Base-by-base conservation (phyloP, 768 basidiomycete genomes). In the Pleurotus sapidus region DNA sequence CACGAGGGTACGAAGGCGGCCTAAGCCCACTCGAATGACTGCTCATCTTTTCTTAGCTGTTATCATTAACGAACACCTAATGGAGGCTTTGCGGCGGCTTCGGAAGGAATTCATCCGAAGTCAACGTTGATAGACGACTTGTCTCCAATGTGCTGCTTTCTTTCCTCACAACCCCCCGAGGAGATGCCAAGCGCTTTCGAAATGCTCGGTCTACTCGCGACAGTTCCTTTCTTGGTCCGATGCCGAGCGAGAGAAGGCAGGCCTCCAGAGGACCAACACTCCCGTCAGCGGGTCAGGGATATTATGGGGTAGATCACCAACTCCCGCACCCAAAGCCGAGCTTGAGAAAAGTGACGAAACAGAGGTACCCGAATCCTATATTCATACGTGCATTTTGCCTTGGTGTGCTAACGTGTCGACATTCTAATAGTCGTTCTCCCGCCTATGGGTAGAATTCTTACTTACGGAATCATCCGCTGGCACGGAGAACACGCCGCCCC, bases 381-480 rank as follows among this genome's bases (percentile, higher is more conserved):
- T 48, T 46, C 27, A 20, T 25, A 42, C 34, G 34, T 30, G 25
- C 47, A 61, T 61, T 58, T 34, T 38, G 17, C 48, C 5, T 38
- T 23, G 25, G 30, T 34, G 4, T 11, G 30, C 30, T 34, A 34
- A 34, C 11, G 3, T 34, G 17, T 38, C 46, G 17, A 8, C 18
- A 14, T 27, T 27, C 46, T 42, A 59, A 11, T 62, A 98, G 95
- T 96, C 94, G 0, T 99, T 99, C 75, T 95, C 93, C 39, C 91
- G 95, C 47, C 82, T 98, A 9, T 99, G 95, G 88, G 96, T 99
- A 47, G 97, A 99, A 70, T 99, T 96, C 68, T 81, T 99, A 3
- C 86, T 99, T 60, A 96, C 94, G 20, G 96, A 99, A 75, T 88
- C 95, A 0, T 78, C 82, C 1, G 63, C 77, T 5, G 80, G 79